Evolutionary conservation across 1,139 yeast genomes (phyloP), one percentile per base, ranked within the genome.

Genomic region (Hanseniaspora gamundiae): DNA sequence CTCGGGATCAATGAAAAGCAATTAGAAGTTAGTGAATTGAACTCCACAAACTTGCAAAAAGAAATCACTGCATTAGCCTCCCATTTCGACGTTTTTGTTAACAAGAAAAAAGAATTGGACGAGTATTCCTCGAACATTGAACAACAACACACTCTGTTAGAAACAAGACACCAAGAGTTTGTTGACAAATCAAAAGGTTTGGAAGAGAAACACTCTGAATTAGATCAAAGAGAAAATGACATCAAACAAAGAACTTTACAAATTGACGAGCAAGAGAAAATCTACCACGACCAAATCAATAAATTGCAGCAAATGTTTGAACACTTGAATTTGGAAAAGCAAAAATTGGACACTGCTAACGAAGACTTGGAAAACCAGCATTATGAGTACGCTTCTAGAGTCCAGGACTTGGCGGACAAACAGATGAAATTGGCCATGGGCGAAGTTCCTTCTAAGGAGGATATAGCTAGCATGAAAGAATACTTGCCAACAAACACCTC

Each of bases 1-100:
- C 69, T 73, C 19, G 71, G 80, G 33, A 85, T 85, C 24, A 74
- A 76, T 53, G 71, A 76, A 45, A 79, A 82, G 31, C 95, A 86
- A 59, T 70, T 78, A 44, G 79, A 75, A 41, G 76, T 80, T 4
- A 69, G 73, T 30, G 68, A 78, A 48, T 68, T 75, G 19, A 65
- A 65, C 41, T 68, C 69, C 26, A 52, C 61, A 35, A 61, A 65
- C 26, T 62, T 76, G 38, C 65, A 65, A 49, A 59, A 60, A 10
- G 82, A 80, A 55, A 70, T 76, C 39, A 74, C 70, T 20, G 69
- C 61, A 45, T 57, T 71, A 49, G 59, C 52, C 16, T 66, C 53
- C 33, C 57, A 47, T 47, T 55, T 56, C 36, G 47, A 44, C 2
- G 46, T 52, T 7, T 61, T 56, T 33, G 38, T 54, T 17, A 47